A percentile compares a stretch with the other conserved stretches of the same genome.
Evolutionary conservation across 106 monocot genomes (phyloP).

Genomic region (Vanilla planifolia): DNA sequence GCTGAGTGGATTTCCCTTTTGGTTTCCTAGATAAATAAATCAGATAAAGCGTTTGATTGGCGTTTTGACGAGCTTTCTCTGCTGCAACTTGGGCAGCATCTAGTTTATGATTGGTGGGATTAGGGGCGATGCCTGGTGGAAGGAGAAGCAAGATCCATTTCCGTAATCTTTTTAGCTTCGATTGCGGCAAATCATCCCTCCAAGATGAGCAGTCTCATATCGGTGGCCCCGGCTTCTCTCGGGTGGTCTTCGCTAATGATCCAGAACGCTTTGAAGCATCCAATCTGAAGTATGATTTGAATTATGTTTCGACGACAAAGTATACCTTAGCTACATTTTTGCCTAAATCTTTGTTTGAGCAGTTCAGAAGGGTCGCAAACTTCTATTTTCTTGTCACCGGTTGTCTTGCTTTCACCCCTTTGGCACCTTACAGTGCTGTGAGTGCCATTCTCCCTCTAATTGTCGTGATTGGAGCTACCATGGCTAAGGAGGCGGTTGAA

Average conservation of each 20-base stretch:
- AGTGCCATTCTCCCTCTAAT: constrained; percentile 61
- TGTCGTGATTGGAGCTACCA: constrained; percentile 76
- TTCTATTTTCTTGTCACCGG: constrained; percentile 71
- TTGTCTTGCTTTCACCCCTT: constrained; percentile 56
- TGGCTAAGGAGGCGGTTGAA: constrained; percentile 90
- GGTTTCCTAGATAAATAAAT: background rate
- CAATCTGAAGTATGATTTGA: constrained; percentile 30
- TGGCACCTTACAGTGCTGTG: constrained; percentile 61
- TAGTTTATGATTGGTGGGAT: background rate
- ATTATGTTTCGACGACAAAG: constrained; percentile 86
- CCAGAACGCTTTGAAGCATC: constrained; percentile 41
- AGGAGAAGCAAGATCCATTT: constrained; percentile 45
- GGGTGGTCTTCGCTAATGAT: constrained; percentile 56
- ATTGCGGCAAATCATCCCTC: constrained; percentile 29
- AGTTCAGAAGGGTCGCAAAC: constrained; percentile 92
- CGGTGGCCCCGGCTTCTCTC: constrained; percentile 76
- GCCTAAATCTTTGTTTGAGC: constrained; percentile 89
- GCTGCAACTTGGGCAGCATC: no score
- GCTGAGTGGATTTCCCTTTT: background rate
- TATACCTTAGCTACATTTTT: constrained; percentile 70
- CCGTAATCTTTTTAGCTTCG: constrained; percentile 61
- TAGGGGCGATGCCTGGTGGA: constrained; percentile 23
- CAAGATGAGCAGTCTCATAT: constrained; percentile 61
- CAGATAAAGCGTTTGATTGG: background rate
- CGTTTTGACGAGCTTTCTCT: background rate